phyloP scores from a whole-genome alignment of 2,329 filamentous ascomycete genomes.

The Parascedosporium putredinis region DNA sequence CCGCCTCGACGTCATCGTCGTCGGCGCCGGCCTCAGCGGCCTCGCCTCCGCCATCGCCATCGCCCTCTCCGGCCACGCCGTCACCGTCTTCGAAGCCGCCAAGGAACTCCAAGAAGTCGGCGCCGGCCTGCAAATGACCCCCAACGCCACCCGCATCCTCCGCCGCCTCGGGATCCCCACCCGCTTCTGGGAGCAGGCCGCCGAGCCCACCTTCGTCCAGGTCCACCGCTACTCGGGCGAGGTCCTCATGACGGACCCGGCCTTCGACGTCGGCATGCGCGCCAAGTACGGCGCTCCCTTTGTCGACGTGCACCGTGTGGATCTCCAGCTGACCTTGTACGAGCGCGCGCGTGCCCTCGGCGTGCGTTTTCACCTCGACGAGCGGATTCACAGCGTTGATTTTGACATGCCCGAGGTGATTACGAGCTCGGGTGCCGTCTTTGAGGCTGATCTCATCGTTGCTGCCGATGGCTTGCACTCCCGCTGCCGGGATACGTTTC shows the following conservation, averaged over 20 bases:
- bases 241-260: constrained; percentile 36
- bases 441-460: constrained; percentile 39
- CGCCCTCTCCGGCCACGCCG: constrained; percentile 14
- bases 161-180: constrained; percentile 38
- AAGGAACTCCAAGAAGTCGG: constrained; percentile 15
- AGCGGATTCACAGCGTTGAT: constrained; percentile 35
- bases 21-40: constrained; percentile 12
- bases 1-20: constrained; percentile 21
- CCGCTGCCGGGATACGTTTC: constrained; percentile 30
- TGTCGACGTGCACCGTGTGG: constrained; percentile 34
- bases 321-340: constrained; percentile 21
- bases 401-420: constrained; percentile 32
- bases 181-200: constrained; percentile 25
- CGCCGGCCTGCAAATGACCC: constrained; percentile 21
- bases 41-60: constrained; percentile 17
- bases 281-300: constrained; percentile 47
- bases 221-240: constrained; percentile 42
- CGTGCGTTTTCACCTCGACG: constrained; percentile 36
- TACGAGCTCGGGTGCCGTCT: constrained; percentile 17
- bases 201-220: constrained; percentile 34
- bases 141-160: constrained; percentile 25
- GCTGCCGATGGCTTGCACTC: constrained; percentile 36
- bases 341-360: constrained; percentile 40
- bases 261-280: constrained; percentile 43
- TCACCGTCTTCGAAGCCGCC: constrained; percentile 13